These are phyloP conservation scores for Kwoniella bestiolae DNA, from an alignment of 768 basidiomycete genomes.

Conservation along the genomic window DNA sequence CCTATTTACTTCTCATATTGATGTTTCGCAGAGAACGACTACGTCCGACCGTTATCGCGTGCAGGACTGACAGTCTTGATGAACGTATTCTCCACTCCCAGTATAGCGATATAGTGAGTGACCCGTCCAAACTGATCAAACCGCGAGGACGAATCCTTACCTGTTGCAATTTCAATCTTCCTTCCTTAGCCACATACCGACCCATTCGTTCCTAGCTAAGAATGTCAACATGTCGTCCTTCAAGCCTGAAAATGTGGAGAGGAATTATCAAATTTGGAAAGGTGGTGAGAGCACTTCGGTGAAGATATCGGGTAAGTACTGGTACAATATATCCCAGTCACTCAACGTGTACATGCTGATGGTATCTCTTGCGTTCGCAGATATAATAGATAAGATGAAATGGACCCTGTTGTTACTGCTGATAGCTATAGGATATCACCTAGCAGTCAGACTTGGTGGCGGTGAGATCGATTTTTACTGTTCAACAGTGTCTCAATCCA, in stretches of 20 bases:
- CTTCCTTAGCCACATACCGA: conserved; percentile 50
- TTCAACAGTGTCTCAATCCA: not conserved
- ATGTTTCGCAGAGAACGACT: conserved; percentile 35
- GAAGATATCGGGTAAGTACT: conserved; percentile 30
- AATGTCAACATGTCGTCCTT: conserved; percentile 45
- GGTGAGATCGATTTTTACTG: conserved; percentile 33
- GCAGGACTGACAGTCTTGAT: conserved; percentile 50
- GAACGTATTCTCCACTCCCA: conserved; percentile 48
- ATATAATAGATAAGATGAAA: conserved; percentile 7
- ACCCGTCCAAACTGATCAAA: not conserved
- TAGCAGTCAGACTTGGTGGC: conserved; percentile 33
- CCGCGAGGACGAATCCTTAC: not conserved
- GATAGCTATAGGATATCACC: conserved; percentile 42
- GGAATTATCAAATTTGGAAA: conserved; percentile 46
- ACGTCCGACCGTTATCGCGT: conserved; percentile 54
- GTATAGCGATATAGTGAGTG: conserved; percentile 51
- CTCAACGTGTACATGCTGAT: not conserved
- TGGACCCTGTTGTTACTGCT: conserved; percentile 36
- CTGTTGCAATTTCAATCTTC: not conserved
- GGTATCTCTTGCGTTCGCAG: not conserved
- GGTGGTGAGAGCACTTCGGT: conserved; percentile 41
- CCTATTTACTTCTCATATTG: not conserved
- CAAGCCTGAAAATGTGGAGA: conserved; percentile 39
- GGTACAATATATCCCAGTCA: not conserved
- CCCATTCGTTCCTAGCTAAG: conserved; percentile 46